Evolutionary conservation across 106 monocot species (phyloP).

Genomic region (Dendrobium nobile): DNA sequence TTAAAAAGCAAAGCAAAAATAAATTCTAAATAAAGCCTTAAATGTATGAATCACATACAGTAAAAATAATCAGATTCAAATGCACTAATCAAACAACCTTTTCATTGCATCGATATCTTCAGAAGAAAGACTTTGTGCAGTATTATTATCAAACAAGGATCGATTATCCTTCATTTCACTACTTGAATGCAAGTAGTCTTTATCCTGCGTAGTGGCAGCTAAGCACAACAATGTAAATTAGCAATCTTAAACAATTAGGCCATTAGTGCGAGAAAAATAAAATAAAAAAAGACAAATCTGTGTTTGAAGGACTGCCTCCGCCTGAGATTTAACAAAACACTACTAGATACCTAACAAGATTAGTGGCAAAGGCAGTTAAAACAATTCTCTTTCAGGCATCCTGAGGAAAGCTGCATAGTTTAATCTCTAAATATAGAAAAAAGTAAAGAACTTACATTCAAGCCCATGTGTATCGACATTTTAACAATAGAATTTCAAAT

Average conservation of each 20-base stretch:
- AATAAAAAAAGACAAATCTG: background rate
- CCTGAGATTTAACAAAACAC: background rate
- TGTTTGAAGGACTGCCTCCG: background rate
- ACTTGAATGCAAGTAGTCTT: constrained; percentile 12
- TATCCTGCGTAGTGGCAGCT: constrained; percentile 31
- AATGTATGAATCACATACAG: background rate
- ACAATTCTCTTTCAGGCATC: background rate
- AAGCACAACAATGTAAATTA: constrained; percentile 1
- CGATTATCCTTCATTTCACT: constrained; percentile 72
- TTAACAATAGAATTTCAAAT: background rate
- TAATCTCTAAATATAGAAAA: background rate
- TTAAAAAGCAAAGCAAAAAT: background rate
- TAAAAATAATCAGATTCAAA: background rate
- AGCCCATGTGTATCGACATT: background rate
- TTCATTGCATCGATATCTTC: constrained; percentile 84
- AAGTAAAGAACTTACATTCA: background rate
- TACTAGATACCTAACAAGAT: background rate
- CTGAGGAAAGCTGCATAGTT: background rate
- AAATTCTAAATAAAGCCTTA: background rate
- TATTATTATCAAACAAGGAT: constrained; percentile 72
- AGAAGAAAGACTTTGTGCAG: constrained; percentile 69
- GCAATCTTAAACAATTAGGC: background rate
- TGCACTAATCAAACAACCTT: constrained; percentile 28
- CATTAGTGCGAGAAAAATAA: background rate
- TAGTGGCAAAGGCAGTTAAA: background rate